These are phyloP conservation scores for Wickerhamomyces strasburgensis DNA, from an alignment of 805 yeast species.

Conservation along the genomic window DNA sequence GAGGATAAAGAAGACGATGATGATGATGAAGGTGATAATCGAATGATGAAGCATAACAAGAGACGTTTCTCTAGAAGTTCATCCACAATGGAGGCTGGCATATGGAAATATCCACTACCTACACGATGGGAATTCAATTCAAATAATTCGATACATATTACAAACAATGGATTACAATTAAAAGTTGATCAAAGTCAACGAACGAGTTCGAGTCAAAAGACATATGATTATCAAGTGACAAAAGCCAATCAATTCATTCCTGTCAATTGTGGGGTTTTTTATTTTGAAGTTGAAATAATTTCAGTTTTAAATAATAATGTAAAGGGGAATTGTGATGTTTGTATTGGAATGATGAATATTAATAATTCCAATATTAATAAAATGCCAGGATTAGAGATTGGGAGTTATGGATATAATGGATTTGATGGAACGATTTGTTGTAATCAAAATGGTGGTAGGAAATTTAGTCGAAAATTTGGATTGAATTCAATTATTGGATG, in stretches of 20 bases:
- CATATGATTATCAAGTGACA: slow-evolving; percentile 21
- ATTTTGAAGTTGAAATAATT: slow-evolving; percentile 42
- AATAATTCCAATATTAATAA: slow-evolving; percentile 26
- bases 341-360: slow-evolving; percentile 41
- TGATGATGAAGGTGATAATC: slow-evolving; percentile 1
- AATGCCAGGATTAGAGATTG: slow-evolving; percentile 43
- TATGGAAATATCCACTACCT: slow-evolving; percentile 19
- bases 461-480: slow-evolving; percentile 43
- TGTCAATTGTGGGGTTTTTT: slow-evolving; percentile 40
- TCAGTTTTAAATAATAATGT: slow-evolving; percentile 31
- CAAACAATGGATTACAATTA: slow-evolving; percentile 12
- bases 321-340: slow-evolving; percentile 28
- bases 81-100: background rate
- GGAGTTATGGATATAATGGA: slow-evolving; percentile 51
- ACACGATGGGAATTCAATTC: slow-evolving; percentile 13
- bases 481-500: slow-evolving; percentile 71
- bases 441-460: slow-evolving; percentile 34
- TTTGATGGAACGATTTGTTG: slow-evolving; percentile 41
- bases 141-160: slow-evolving; percentile 4
- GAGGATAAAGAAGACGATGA: slow-evolving; percentile 5
- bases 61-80: background rate
- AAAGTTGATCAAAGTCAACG: slow-evolving; percentile 10
- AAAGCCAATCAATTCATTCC: slow-evolving; percentile 35
- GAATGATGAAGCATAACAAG: background rate
- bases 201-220: slow-evolving; percentile 7